Base-by-base conservation (phyloP, 2,329 filamentous ascomycete species). In the Botrytis fabae region DNA sequence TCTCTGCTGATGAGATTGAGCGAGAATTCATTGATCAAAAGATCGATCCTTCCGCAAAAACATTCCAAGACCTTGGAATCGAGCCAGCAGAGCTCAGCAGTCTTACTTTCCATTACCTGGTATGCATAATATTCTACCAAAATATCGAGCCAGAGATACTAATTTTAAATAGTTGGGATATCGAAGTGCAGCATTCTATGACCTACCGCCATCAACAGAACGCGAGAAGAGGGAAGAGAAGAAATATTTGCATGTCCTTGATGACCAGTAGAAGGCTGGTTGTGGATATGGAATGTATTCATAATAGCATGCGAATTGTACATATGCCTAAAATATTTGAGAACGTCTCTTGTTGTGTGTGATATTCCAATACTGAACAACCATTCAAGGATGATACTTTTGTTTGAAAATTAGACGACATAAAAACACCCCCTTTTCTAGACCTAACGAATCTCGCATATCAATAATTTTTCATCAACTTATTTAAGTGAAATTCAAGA, bases 161-260 rank as follows among this genome's bases (percentile, higher is more conserved):
- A 54, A 60, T 28, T 25, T 61, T 5, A 65, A 38, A 54, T 59
- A 95, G 93, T 92, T 97, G 92, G 92, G 91, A 82, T 98, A 93
- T 87, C 92, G 96, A 81, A 95, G 93, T 84, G 89, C 92, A 73
- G 89, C 91, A 80, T 96, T 91, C 88, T 97, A 97, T 83, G 95
- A 99, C 82, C 87, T 98, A 77, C 96, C 96, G 69, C 95, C 96
- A 66, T 91, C 95, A 80, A 98, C 95, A 48, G 95, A 98, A 85
- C 93, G 92, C 83, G 96, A 99, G 87, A 96, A 91, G 88, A 88
- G 89, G 79, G 95, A 98, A 83, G 95, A 98, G 84, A 96, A 91
- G 89, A 96, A 98, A 87, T 99, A 97, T 83, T 85, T 98, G 82
- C 96, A 99, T 83, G 95, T 99, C 75, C 85, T 94, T 81, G 93